Evolutionary conservation across 192 early-diverging fungal species (phyloP).

Genomic region (Coemansia sp.): DNA sequence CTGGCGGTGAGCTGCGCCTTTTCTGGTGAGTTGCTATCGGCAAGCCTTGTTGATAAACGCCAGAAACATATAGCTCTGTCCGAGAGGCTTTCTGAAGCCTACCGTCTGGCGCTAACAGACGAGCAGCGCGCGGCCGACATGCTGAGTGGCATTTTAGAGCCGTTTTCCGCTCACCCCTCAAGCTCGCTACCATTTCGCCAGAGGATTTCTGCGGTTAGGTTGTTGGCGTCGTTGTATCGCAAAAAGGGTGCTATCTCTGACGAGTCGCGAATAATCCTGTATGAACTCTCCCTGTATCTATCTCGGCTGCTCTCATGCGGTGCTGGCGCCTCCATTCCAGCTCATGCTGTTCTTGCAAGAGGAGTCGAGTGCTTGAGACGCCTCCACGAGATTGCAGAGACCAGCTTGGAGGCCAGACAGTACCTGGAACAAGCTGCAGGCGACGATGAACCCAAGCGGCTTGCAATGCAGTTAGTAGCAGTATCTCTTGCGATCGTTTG

Average conservation of each 20-base stretch:
- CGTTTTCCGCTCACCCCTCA: not conserved
- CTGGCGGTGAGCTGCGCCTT: conserved; percentile 15
- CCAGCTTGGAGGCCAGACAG: not conserved
- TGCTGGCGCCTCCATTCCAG: not conserved
- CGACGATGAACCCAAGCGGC: not conserved
- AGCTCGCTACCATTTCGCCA: conserved; percentile 22
- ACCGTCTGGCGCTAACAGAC: conserved; percentile 3
- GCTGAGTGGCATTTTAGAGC: not conserved
- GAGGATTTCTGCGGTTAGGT: conserved; percentile 19
- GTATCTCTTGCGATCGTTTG: conserved; percentile 17
- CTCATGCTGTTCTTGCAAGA: not conserved
- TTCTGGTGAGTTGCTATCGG: conserved; percentile 21
- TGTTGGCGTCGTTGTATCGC: conserved; percentile 21
- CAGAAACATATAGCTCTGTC: conserved; percentile 10
- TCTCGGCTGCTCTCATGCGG: conserved; percentile 11
- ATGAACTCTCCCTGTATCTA: conserved; percentile 29
- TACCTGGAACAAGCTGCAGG: not conserved
- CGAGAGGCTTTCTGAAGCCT: conserved; percentile 15
- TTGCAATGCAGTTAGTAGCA: conserved; percentile 16
- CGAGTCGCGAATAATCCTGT: conserved; percentile 10
- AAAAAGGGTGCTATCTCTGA: not conserved
- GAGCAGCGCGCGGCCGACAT: conserved; percentile 4
- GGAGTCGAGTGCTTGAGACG: conserved; percentile 16
- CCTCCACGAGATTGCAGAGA: conserved; percentile 5
- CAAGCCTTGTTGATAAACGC: conserved; percentile 14